Conservation (phyloP, 177 flowering plant genomes). For the Vitis hybrid region DNA sequence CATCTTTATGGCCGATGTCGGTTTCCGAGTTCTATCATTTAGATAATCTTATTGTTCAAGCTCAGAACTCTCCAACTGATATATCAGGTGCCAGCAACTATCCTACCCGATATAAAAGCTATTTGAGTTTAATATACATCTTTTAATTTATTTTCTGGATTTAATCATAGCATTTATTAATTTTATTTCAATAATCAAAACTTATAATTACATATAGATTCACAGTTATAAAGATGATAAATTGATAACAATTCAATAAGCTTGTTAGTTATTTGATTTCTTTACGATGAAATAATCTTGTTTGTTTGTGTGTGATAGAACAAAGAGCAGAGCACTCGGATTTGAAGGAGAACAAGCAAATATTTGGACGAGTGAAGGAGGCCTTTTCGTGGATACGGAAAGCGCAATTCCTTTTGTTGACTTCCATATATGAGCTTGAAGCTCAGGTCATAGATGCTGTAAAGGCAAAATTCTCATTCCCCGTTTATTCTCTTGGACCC, state of each 20-base stretch:
- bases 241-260: too few species aligned
- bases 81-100: slow-evolving; percentile 17
- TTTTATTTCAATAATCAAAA: too few species aligned
- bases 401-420: slow-evolving; percentile 26
- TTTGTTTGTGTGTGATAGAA: too few species aligned
- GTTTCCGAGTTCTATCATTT: slow-evolving; percentile 35
- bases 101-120: too few species aligned
- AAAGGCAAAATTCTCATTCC: slow-evolving; percentile 9
- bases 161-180: too few species aligned
- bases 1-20: slow-evolving; percentile 46
- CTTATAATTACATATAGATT: too few species aligned
- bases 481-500: slow-evolving; percentile 35
- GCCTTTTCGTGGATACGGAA: slow-evolving; percentile 6
- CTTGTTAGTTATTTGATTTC: too few species aligned
- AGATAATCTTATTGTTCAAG: slow-evolving; percentile 32
- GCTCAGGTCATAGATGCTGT: slow-evolving; percentile 21
- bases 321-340: slow-evolving; percentile 26
- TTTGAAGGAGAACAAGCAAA: neutral
- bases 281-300: too few species aligned
- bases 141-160: neutral
- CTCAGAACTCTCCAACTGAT: slow-evolving; percentile 12
- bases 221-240: too few species aligned
- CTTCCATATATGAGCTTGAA: slow-evolving; percentile 37
- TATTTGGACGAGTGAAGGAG: neutral
- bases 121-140: neutral